Percentiles rank a stretch among this genome's conserved stretches.
Evolutionary conservation across 73 alveolate genomes (phyloP).

Genomic region (Paramecium octaurelia): DNA sequence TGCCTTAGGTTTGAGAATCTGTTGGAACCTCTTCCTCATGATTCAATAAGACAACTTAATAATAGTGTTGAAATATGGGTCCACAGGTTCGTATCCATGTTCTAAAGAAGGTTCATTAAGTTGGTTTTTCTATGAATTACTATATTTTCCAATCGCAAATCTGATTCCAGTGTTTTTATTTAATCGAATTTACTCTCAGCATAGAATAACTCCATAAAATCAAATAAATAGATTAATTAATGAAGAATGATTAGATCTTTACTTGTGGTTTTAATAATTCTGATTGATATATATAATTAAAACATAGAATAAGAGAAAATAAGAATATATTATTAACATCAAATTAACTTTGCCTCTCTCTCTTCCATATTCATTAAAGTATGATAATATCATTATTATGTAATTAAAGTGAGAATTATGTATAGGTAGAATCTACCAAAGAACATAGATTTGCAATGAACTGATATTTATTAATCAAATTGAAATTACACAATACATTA

Average conservation of each 20-base stretch:
- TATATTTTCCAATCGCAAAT: neutral
- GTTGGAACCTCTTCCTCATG: neutral
- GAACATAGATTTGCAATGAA: neutral
- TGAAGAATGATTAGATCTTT: neutral
- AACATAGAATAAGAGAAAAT: neutral
- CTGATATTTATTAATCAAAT: neutral
- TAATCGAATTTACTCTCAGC: neutral
- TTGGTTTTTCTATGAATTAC: neutral
- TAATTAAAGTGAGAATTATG: too few relatives aligned
- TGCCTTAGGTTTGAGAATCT: neutral
- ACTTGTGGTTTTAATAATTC: neutral
- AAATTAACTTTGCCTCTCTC: neutral
- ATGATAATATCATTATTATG: too few relatives aligned
- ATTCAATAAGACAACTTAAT: neutral
- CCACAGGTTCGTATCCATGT: neutral
- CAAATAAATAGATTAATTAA: neutral
- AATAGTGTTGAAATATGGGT: neutral
- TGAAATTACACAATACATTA: neutral
- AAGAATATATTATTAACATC: neutral
- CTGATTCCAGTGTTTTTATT: neutral
- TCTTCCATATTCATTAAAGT: neutral
- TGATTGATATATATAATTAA: neutral
- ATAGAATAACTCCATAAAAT: neutral
- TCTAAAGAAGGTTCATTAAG: neutral
- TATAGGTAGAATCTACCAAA: too few relatives aligned